Evolutionary conservation across 2,329 filamentous ascomycete genomes (phyloP).

Genomic region (Apiospora hydei): DNA sequence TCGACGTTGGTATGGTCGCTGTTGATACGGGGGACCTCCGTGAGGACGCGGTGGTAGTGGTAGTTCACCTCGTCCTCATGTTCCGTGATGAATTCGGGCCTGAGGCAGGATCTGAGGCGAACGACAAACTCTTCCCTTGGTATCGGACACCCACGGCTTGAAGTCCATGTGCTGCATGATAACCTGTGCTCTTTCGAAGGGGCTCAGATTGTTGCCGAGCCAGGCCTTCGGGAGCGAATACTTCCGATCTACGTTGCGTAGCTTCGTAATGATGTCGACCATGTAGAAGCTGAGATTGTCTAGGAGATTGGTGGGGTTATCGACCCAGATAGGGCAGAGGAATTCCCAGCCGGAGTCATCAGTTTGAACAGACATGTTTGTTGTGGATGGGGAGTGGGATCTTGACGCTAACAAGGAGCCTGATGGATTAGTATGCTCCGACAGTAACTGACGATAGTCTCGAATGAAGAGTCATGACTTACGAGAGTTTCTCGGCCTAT

Average conservation of each 20-base stretch:
- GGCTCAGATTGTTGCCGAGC: background rate
- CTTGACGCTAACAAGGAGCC: background rate
- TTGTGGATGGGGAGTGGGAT: background rate
- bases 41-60: background rate
- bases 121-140: background rate
- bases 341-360: too few species aligned
- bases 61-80: background rate
- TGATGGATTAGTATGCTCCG: background rate
- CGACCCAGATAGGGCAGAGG: background rate
- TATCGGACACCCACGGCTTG: background rate
- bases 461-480: background rate
- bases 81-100: background rate
- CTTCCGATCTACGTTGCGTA: background rate
- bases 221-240: background rate
- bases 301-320: background rate
- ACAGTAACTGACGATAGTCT: background rate
- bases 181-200: background rate
- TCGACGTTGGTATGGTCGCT: background rate
- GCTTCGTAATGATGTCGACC: background rate
- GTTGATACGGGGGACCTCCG: background rate
- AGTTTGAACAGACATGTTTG: background rate
- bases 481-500: background rate
- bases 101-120: background rate
- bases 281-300: background rate
- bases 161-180: slow-evolving; percentile 6